phyloP scores from a whole-genome alignment of 495 filamentous ascomycete genomes.

The Penicillium silybi region DNA sequence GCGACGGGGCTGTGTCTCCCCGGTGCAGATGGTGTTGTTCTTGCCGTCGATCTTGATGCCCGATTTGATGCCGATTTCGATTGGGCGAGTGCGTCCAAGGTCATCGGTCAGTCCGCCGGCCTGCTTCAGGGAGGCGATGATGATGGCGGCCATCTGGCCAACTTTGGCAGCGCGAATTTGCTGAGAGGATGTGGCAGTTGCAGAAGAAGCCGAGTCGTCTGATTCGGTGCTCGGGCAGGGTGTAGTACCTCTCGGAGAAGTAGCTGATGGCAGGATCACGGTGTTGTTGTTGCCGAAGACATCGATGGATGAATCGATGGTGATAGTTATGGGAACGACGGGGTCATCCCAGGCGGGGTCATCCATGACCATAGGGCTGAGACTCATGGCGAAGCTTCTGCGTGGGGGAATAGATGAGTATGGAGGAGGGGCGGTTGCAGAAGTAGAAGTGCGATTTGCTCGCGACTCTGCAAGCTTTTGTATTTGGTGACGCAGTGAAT shows the following conservation, averaged over 20 bases:
- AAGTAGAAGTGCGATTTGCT: conserved; percentile 3
- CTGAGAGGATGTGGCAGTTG: not conserved
- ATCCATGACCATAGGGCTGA: conserved; percentile 1
- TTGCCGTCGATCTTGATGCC: conserved; percentile 26
- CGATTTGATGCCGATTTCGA: conserved; percentile 17
- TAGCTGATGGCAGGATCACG: conserved; percentile 23
- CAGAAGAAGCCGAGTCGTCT: not conserved
- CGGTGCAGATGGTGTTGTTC: conserved; percentile 19
- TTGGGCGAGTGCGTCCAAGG: not conserved
- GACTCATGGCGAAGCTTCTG: not conserved
- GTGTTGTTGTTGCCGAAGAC: conserved; percentile 33
- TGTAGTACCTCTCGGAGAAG: not conserved
- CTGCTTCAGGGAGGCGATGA: conserved; percentile 7
- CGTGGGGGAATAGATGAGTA: not conserved
- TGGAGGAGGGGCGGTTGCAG: conserved; percentile 14
- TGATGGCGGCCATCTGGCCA: conserved; percentile 2
- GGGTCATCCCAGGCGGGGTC: conserved; percentile 8
- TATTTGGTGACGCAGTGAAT: conserved; percentile 21
- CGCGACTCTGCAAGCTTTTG: conserved; percentile 21
- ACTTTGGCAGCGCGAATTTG: not conserved
- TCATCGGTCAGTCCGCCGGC: conserved; percentile 8
- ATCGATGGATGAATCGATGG: conserved; percentile 35
- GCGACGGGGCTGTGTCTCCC: not conserved
- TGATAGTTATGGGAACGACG: conserved; percentile 23
- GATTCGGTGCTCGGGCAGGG: not conserved